Evolutionary conservation across 2,329 filamentous ascomycete species (phyloP).

Genomic region (Aspergillus thermomutatus): DNA sequence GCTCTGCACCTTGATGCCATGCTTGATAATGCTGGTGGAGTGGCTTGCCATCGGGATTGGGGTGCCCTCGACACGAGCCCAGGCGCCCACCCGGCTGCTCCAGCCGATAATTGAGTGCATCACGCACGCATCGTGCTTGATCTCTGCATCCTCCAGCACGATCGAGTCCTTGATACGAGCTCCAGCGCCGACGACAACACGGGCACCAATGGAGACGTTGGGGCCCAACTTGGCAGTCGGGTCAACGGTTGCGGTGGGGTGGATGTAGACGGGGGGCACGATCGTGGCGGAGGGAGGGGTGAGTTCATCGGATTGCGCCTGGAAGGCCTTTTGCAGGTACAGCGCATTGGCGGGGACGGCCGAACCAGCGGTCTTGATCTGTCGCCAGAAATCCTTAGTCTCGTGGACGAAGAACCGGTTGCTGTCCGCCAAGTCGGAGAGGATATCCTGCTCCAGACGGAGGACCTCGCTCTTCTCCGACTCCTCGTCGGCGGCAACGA

Average conservation of each 20-base stretch:
- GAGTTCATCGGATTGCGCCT: slow-evolving; percentile 76
- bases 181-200: slow-evolving; percentile 77
- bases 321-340: slow-evolving; percentile 91
- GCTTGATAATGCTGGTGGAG: slow-evolving; percentile 92
- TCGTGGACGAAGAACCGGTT: slow-evolving; percentile 98
- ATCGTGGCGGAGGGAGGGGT: slow-evolving; percentile 81
- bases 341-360: slow-evolving; percentile 95
- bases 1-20: slow-evolving; percentile 96
- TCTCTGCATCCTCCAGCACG: slow-evolving; percentile 88
- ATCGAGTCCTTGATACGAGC: slow-evolving; percentile 94
- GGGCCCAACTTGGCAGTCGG: slow-evolving; percentile 94
- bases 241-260: slow-evolving; percentile 85
- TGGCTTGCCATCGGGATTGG: slow-evolving; percentile 84
- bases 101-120: slow-evolving; percentile 96
- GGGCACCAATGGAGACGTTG: slow-evolving; percentile 94
- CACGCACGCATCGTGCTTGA: slow-evolving; percentile 95
- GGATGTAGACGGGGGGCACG: slow-evolving; percentile 89
- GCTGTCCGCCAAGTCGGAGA: slow-evolving; percentile 91
- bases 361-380: slow-evolving; percentile 98
- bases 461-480: slow-evolving; percentile 79
- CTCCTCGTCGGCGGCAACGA: slow-evolving; percentile 67
- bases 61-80: slow-evolving; percentile 95
- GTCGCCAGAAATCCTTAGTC: slow-evolving; percentile 99
- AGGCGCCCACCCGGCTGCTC: slow-evolving; percentile 94
- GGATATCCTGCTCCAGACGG: slow-evolving; percentile 92